Base-by-base conservation (phyloP, 352 stramenopile genomes). In the Phytopythium cucurbitacearum region DNA sequence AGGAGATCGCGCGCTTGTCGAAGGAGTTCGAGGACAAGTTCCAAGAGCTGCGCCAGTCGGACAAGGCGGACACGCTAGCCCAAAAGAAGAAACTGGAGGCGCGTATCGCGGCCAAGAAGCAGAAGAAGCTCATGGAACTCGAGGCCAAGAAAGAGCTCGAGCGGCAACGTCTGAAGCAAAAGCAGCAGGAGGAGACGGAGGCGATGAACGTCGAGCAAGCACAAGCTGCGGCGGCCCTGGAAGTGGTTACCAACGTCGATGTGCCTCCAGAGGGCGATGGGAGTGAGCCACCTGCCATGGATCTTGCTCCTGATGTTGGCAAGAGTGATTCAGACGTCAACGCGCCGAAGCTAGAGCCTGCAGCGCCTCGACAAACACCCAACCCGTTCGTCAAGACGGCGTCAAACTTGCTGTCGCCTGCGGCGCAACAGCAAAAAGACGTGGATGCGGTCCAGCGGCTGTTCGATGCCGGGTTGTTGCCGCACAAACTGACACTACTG, bases 61-160 rank as follows among this genome's bases (percentile, higher is more conserved):
- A 89, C 56, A 66, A 76, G 36, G 75, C 62, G 4, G 83, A 94
- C 51, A 64, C 73, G 4, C 53, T 60, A 13, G 70, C 67, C 3
- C 83, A 94, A 42, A 90, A 89, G 54, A 65, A 69, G 40, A 87
- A 86, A 40, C 70, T 94, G 8, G 79, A 89, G 53, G 69, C 73
- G 44, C 73, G 83, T 36, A 79, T 94, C 10, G 80, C 75, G 1
- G 73, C 77, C 5, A 93, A 89, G 64, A 89, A 89, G 59, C 60
- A 87, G 36, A 87, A 85, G 16, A 91, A 91, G 46, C 54, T 86
- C 16, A 67, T 73, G 51, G 80, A 94, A 21, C 60, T 94, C 2
- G 74, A 91, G 51, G 75, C 76, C 9, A 90, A 90, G 54, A 70
- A 67, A 15, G 77, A 81, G 43, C 38, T 77, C 10, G 80, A 88